Evolutionary conservation across 192 early-diverging fungal genomes (phyloP).

Genomic region (Phycomyces nitens): DNA sequence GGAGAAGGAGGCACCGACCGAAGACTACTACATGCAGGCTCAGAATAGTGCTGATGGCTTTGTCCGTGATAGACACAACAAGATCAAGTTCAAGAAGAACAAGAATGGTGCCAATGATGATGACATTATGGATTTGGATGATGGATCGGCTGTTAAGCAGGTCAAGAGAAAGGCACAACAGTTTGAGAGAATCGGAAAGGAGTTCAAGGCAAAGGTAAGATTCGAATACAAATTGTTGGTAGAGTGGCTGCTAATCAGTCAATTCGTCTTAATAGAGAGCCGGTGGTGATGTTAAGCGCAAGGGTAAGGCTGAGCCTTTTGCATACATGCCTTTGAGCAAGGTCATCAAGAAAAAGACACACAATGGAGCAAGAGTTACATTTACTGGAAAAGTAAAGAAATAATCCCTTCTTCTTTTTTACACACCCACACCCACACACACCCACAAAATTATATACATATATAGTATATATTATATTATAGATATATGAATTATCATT

Average conservation of each 20-base stretch:
- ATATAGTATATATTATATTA: too few species aligned
- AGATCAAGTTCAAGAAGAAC: conserved; percentile 88
- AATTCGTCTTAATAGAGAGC: conserved; percentile 50
- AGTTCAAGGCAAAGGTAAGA: conserved; percentile 74
- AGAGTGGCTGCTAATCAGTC: not conserved
- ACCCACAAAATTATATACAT: too few species aligned
- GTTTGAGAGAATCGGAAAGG: conserved; percentile 55
- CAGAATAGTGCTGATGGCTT: conserved; percentile 78
- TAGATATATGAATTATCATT: too few species aligned
- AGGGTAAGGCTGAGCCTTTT: conserved; percentile 85
- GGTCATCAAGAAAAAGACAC: conserved; percentile 59
- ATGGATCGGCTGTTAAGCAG: conserved; percentile 41
- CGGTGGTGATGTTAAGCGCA: conserved; percentile 87
- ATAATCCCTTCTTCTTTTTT: too few species aligned
- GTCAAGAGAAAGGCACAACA: conserved; percentile 31
- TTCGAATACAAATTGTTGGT: not conserved
- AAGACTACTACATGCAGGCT: conserved; percentile 86
- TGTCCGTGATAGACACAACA: conserved; percentile 75
- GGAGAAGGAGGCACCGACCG: conserved; percentile 42
- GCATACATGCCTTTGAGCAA: conserved; percentile 90
- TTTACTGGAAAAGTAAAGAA: conserved; percentile 38
- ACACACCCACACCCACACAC: too few species aligned
- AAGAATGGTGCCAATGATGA: conserved; percentile 48
- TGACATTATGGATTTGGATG: conserved; percentile 66
- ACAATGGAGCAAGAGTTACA: conserved; percentile 38